Percentiles rank a stretch among this genome's conserved stretches.
phyloP scores from a whole-genome alignment of 2,329 filamentous ascomycete species.

The Cryoendolithus antarcticus region DNA sequence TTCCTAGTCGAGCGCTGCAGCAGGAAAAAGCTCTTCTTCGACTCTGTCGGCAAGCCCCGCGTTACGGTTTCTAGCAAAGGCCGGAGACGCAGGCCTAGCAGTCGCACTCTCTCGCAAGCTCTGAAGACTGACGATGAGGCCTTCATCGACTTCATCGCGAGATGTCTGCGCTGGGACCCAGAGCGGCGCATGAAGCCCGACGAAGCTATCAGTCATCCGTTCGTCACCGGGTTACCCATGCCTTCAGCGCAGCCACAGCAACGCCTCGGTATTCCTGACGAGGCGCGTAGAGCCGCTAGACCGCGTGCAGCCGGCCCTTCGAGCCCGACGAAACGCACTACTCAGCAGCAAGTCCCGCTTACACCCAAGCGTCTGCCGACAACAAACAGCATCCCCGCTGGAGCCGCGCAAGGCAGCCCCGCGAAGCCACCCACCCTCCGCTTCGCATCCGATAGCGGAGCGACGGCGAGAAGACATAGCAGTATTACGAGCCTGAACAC shows the following conservation, averaged over 20 bases:
- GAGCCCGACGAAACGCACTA: slow-evolving; percentile 3
- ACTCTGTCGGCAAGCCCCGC: slow-evolving; percentile 90
- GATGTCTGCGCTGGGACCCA: slow-evolving; percentile 91
- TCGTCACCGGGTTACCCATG: slow-evolving; percentile 51
- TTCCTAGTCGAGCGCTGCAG: slow-evolving; percentile 97
- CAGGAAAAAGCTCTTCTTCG: slow-evolving; percentile 95
- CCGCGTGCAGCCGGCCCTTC: slow-evolving; percentile 11
- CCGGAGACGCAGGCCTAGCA: slow-evolving; percentile 75
- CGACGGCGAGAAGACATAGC: slow-evolving; percentile 11
- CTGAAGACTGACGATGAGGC: slow-evolving; percentile 93
- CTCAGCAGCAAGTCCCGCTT: slow-evolving; percentile 11
- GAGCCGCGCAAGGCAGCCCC: not conserved
- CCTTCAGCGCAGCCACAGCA: slow-evolving; percentile 6
- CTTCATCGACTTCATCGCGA: slow-evolving; percentile 83
- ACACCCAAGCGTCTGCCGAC: slow-evolving; percentile 1
- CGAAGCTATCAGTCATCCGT: slow-evolving; percentile 85
- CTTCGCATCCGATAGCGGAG: no score
- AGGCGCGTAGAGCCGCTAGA: slow-evolving; percentile 19
- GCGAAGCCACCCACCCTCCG: not conserved
- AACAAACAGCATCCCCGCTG: not conserved
- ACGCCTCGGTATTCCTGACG: slow-evolving; percentile 20
- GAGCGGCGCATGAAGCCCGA: slow-evolving; percentile 82
- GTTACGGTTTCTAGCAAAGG: slow-evolving; percentile 93
- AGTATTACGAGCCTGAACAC: slow-evolving; percentile 9
- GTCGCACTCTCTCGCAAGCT: slow-evolving; percentile 82